Evolutionary conservation across 202 grass and related monocot species (phyloP).

Genomic region (Sporobolus alterniflorus): DNA sequence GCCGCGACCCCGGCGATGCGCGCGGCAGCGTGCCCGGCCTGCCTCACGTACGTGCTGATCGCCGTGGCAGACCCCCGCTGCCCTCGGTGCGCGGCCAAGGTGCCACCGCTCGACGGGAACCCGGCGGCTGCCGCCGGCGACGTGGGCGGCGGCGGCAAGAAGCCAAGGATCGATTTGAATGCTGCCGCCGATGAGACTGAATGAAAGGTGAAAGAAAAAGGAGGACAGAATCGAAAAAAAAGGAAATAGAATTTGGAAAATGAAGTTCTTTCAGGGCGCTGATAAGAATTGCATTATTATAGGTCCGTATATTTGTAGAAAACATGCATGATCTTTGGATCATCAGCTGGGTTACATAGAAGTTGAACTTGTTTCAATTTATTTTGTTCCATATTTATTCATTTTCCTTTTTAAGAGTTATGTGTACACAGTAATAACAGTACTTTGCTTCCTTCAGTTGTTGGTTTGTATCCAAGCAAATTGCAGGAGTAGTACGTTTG

Average conservation of each 20-base stretch:
- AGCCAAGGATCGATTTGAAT: conserved; percentile 60
- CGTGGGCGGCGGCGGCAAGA: conserved; percentile 28
- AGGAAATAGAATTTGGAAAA: not conserved
- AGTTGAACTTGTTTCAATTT: conserved; percentile 13
- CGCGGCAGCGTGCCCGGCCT: conserved; percentile 60
- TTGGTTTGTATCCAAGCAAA: no score
- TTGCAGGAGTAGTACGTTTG: no score
- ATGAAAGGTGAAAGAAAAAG: conserved; percentile 7
- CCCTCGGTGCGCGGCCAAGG: conserved; percentile 54
- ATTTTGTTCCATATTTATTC: conserved; percentile 25
- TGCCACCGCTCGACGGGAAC: conserved; percentile 38
- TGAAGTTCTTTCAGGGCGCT: not conserved
- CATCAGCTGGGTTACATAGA: conserved; percentile 31
- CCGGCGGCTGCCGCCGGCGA: not conserved
- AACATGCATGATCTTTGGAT: conserved; percentile 20
- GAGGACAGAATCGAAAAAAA: not conserved
- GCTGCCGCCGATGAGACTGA: conserved; percentile 49
- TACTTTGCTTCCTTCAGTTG: no score
- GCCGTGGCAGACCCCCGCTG: conserved; percentile 47
- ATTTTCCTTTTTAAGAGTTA: not conserved
- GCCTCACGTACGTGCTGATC: conserved; percentile 81
- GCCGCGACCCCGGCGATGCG: not conserved
- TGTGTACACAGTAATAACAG: conserved; percentile 24
- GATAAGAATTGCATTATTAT: conserved; percentile 1
- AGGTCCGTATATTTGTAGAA: conserved; percentile 13